Conservation (phyloP, 2,329 filamentous ascomycete genomes). For the Microascus cirrosus region DNA sequence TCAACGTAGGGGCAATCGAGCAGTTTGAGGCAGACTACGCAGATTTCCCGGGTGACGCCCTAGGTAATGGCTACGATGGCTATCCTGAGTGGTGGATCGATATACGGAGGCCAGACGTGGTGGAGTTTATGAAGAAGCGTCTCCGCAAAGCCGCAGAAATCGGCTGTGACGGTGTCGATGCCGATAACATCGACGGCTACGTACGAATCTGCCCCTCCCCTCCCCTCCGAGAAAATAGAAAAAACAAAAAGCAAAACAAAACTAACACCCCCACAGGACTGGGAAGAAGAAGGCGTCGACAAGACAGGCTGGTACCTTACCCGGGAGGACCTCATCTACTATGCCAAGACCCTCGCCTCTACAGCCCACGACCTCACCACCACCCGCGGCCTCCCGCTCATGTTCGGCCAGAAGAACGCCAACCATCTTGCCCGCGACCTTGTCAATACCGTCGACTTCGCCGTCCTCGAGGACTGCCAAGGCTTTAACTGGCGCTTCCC, state of each 20-base stretch:
- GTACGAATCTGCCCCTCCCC: constrained; percentile 1
- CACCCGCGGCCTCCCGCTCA: constrained; percentile 11
- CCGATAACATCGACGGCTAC: constrained; percentile 22
- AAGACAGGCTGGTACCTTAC: constrained; percentile 17
- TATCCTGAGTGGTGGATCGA: constrained; percentile 18
- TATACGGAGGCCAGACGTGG: constrained; percentile 13
- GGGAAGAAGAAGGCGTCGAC: constrained; percentile 6
- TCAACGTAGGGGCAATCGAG: constrained; percentile 17
- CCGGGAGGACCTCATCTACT: constrained; percentile 15
- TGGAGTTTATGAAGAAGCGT: constrained; percentile 18
- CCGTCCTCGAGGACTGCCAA: constrained; percentile 22
- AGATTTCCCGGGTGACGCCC: constrained; percentile 12
- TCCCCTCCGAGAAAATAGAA: too few relatives aligned
- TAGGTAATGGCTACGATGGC: constrained; percentile 14
- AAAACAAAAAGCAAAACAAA: not conserved
- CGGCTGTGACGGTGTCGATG: constrained; percentile 22
- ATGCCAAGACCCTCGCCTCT: constrained; percentile 16
- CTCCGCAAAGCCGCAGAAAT: constrained; percentile 14
- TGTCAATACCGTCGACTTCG: constrained; percentile 17
- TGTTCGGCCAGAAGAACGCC: constrained; percentile 23
- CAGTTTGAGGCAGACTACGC: constrained; percentile 10
- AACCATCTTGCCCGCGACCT: constrained; percentile 14
- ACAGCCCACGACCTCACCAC: constrained; percentile 17
- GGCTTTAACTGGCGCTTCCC: constrained; percentile 5
- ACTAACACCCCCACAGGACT: not conserved